Conservation (phyloP, 805 yeast species). For the Scheffersomyces stipitis region DNA sequence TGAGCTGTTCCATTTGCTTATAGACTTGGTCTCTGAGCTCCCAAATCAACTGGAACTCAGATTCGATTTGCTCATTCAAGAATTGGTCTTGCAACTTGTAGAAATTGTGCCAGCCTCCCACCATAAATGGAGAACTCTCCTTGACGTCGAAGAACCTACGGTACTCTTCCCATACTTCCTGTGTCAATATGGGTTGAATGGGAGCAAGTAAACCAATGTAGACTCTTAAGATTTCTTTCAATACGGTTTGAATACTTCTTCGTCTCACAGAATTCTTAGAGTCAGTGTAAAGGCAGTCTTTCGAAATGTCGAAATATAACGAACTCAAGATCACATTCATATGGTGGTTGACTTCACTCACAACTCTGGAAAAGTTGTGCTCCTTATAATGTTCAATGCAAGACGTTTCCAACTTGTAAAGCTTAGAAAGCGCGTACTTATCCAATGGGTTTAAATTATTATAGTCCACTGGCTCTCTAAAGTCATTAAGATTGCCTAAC, state of each 20-base stretch:
- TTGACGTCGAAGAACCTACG: constrained; percentile 24
- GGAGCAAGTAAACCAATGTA: constrained; percentile 77
- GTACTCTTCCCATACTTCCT: constrained; percentile 81
- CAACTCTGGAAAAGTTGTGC: constrained; percentile 68
- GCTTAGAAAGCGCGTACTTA: constrained; percentile 56
- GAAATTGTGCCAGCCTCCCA: constrained; percentile 38
- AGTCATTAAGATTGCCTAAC: constrained; percentile 69
- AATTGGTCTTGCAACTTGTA: constrained; percentile 33
- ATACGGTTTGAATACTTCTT: constrained; percentile 63
- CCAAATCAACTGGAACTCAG: constrained; percentile 48
- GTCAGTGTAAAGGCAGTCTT: constrained; percentile 84
- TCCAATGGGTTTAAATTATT: constrained; percentile 49
- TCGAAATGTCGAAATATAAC: constrained; percentile 79
- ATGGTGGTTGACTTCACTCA: constrained; percentile 67
- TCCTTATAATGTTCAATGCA: constrained; percentile 48
- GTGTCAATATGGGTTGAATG: constrained; percentile 77
- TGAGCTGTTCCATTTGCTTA: constrained; percentile 54
- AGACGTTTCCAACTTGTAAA: constrained; percentile 45
- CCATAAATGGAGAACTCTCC: constrained; percentile 46
- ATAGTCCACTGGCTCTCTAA: constrained; percentile 35
- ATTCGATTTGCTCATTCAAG: constrained; percentile 33
- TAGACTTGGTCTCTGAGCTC: constrained; percentile 49
- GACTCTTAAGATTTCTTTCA: constrained; percentile 55
- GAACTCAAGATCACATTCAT: constrained; percentile 78
- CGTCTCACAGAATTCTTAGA: constrained; percentile 46